A percentile compares a stretch with the other conserved stretches of the same genome.
phyloP scores from a whole-genome alignment of 208 protist genomes.

The Trypanosoma cruzi region DNA sequence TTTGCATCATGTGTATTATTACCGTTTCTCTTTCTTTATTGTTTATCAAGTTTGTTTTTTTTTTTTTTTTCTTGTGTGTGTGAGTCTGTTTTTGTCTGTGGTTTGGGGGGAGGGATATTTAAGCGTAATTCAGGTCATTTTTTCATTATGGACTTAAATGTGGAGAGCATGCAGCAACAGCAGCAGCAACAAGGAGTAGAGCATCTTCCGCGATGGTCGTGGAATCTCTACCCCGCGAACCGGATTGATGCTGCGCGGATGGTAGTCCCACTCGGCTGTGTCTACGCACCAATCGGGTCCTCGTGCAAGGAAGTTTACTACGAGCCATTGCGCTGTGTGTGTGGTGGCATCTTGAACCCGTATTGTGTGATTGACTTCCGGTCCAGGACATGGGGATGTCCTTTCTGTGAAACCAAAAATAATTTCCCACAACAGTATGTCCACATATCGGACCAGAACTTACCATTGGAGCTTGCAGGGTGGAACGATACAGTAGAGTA shows the following conservation, averaged over 20 bases:
- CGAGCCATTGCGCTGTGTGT: slow-evolving; percentile 95
- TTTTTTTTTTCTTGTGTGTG: too few species aligned
- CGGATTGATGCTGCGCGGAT: slow-evolving; percentile 95
- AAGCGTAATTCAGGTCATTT: neutral
- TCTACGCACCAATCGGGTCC: slow-evolving; percentile 97
- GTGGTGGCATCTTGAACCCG: slow-evolving; percentile 95
- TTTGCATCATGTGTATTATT: neutral
- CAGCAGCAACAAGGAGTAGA: slow-evolving; percentile 16
- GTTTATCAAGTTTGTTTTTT: neutral
- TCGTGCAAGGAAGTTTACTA: slow-evolving; percentile 87
- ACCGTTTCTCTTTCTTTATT: neutral
- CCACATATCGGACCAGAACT: slow-evolving; percentile 87
- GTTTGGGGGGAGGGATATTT: neutral
- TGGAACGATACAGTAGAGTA: slow-evolving; percentile 97
- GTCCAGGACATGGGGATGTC: slow-evolving; percentile 92
- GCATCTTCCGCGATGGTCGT: slow-evolving; percentile 91
- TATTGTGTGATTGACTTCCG: slow-evolving; percentile 79
- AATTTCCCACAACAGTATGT: slow-evolving; percentile 95
- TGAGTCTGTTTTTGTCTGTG: neutral
- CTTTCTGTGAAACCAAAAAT: slow-evolving; percentile 95
- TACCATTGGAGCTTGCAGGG: slow-evolving; percentile 91
- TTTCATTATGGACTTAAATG: slow-evolving; percentile 16
- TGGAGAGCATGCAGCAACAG: slow-evolving; percentile 10
- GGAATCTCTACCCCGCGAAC: slow-evolving; percentile 95
- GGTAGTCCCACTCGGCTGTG: slow-evolving; percentile 95